Base-by-base conservation (phyloP, 169 alveolate species). In the Cyclospora cayetanensis region DNA sequence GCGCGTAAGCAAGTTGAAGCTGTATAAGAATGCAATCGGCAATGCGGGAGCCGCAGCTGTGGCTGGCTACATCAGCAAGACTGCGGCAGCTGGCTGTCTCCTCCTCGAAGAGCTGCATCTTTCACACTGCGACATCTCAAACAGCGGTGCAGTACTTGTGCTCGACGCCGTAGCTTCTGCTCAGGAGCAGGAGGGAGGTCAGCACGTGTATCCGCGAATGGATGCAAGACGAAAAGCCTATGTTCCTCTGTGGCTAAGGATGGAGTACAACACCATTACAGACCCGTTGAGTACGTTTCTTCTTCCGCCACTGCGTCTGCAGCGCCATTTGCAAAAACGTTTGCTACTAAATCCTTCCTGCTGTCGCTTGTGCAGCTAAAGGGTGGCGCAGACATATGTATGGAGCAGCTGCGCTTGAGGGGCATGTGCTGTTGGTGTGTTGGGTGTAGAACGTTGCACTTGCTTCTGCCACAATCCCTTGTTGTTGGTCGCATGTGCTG, bases 241-340 rank as follows among this genome's bases (percentile, higher is more conserved):
- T 27, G 91, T 84, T n/a, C 91, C 91, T 12, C 83, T 84, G 50
- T 84, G 91, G 91, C 83, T 84, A 2, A 72, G 91, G n/a, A 72
- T 84, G 66, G 91, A 84, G 68, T 84, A 84, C n/a, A 84, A 84
- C 50, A 4, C 31, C 35, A 84, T 84, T 4, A 25, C 29, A n/a
- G 91, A 84, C 68, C 91, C 91, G 0, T 39, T 84, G 55, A 15
- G 68, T 37, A 29, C n/a, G 72, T 20, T 35, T 39, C 2, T 1
- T 2, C 68, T 55, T 82, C 50, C 60, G 91, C 39, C 39, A 35
- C 66, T 53, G 39, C 84, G 60, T 52, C 46, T 4, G 43, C 70
- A 63, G 53, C 29, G 60, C 50, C 35, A 31, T 22, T 37, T 55
- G 83, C 72, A 53, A 83, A 12, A 15, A n/a, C 50, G 42, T 7